Conservation (phyloP, 2,329 filamentous ascomycete species). For the Pleoardoris graminearum region DNA sequence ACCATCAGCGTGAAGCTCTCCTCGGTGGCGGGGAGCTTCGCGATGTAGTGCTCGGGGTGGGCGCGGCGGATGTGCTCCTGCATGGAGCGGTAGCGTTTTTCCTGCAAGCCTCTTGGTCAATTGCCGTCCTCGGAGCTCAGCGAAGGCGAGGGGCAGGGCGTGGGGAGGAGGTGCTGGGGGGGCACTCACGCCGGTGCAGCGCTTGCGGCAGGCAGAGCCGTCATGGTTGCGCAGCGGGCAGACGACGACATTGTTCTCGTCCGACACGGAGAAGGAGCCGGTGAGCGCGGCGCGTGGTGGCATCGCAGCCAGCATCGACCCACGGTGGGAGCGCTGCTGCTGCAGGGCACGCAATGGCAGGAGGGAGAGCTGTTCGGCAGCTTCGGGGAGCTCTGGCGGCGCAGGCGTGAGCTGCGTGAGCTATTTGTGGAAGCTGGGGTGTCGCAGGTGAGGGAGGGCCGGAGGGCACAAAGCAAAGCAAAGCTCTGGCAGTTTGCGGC, state of each 20-base stretch:
- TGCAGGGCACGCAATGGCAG: constrained; percentile 15
- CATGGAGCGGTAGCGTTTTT: constrained; percentile 97
- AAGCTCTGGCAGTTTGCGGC: constrained; percentile 20
- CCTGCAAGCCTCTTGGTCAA: constrained; percentile 58
- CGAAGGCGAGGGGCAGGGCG: constrained; percentile 24
- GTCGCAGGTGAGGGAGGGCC: constrained; percentile 1
- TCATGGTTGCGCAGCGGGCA: constrained; percentile 96
- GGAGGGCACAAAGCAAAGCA: constrained; percentile 22
- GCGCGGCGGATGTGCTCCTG: constrained; percentile 98
- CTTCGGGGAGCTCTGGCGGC: constrained; percentile 13
- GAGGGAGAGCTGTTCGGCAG: constrained; percentile 14
- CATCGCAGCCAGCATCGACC: constrained; percentile 65
- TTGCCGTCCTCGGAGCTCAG: constrained; percentile 18
- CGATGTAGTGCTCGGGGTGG: constrained; percentile 95
- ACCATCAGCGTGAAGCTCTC: constrained; percentile 98
- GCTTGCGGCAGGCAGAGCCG: constrained; percentile 94
- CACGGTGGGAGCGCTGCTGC: constrained; percentile 13
- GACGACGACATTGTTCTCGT: constrained; percentile 93
- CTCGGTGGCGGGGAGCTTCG: constrained; percentile 95
- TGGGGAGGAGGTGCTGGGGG: constrained; percentile 11
- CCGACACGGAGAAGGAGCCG: constrained; percentile 87
- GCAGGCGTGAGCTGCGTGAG: constrained; percentile 1
- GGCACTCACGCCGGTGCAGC: constrained; percentile 92
- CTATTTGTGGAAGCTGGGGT: constrained; percentile 4
- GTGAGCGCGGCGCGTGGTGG: constrained; percentile 85